Conservation (phyloP, 2,329 filamentous ascomycete species). For the Xylaria digitata region DNA sequence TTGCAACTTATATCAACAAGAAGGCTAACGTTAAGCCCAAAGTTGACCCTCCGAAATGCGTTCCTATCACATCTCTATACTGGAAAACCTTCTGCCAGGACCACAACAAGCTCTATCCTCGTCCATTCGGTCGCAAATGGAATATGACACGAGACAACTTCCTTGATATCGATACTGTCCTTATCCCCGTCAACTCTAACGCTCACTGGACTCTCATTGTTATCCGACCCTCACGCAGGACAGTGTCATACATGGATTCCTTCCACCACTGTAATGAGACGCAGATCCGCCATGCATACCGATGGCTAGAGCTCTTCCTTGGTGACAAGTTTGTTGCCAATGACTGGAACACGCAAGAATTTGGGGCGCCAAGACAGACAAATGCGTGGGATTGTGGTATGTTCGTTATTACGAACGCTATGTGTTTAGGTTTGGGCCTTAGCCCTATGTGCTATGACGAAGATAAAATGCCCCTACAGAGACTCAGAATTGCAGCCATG, state of each 20-base stretch:
- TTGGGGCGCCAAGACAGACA: conserved; percentile 65
- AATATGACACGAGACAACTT: conserved; percentile 71
- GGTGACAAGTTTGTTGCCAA: conserved; percentile 61
- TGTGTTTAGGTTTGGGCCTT: conserved; percentile 68
- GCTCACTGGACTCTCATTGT: conserved; percentile 79
- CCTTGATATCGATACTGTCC: conserved; percentile 72
- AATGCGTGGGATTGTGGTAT: conserved; percentile 83
- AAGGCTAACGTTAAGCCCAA: conserved; percentile 63
- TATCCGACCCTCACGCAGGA: conserved; percentile 69
- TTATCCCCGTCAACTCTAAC: conserved; percentile 74
- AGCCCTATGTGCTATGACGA: conserved; percentile 63
- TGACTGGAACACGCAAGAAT: conserved; percentile 70
- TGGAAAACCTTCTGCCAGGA: conserved; percentile 66
- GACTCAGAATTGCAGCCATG: conserved; percentile 71
- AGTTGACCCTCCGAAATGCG: conserved; percentile 66
- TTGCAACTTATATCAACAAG: conserved; percentile 70
- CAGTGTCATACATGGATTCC: conserved; percentile 77
- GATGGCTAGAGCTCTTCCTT: conserved; percentile 70
- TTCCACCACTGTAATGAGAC: conserved; percentile 58
- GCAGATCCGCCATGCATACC: conserved; percentile 57
- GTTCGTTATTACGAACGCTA: conserved; percentile 78
- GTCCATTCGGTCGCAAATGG: conserved; percentile 54
- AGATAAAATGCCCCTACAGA: conserved; percentile 68
- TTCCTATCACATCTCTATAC: conserved; percentile 74
- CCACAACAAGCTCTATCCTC: conserved; percentile 60